These are phyloP conservation scores for Calonectria pseudoturangicola DNA, from an alignment of 2,329 filamentous ascomycete species.

Conservation along the genomic window DNA sequence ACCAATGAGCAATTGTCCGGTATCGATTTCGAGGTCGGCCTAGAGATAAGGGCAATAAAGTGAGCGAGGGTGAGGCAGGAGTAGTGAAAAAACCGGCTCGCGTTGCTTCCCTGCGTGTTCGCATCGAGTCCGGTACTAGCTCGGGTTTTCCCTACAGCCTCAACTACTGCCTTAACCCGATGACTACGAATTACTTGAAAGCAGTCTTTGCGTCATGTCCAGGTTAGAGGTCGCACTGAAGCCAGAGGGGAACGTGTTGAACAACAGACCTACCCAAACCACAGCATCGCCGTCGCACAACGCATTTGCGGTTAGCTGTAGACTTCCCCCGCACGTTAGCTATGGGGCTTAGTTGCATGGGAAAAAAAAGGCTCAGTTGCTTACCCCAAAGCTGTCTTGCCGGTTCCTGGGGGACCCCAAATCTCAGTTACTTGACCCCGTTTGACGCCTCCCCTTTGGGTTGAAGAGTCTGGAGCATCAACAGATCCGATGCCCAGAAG, in stretches of 20 bases:
- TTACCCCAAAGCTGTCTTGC: slow-evolving; percentile 90
- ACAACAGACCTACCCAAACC: slow-evolving; percentile 86
- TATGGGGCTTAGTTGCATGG: neutral
- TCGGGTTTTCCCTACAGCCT: slow-evolving; percentile 42
- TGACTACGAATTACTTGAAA: slow-evolving; percentile 63
- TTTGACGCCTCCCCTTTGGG: slow-evolving; percentile 74
- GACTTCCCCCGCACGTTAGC: slow-evolving; percentile 66
- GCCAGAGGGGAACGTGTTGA: slow-evolving; percentile 33
- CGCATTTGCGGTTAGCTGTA: slow-evolving; percentile 81
- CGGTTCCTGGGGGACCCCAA: slow-evolving; percentile 89
- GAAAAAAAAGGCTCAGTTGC: slow-evolving; percentile 52
- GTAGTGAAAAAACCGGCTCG: slow-evolving; percentile 67
- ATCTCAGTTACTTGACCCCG: slow-evolving; percentile 89
- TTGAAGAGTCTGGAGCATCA: slow-evolving; percentile 41
- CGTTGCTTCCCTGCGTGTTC: slow-evolving; percentile 47
- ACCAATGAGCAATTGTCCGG: slow-evolving; percentile 79
- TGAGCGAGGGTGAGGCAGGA: slow-evolving; percentile 79
- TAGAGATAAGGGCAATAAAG: slow-evolving; percentile 83
- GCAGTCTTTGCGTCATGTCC: slow-evolving; percentile 62
- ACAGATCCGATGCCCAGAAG: slow-evolving; percentile 56
- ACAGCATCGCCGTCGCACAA: slow-evolving; percentile 77
- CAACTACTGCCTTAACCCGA: slow-evolving; percentile 55
- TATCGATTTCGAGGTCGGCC: slow-evolving; percentile 78
- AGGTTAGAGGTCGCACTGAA: slow-evolving; percentile 34
- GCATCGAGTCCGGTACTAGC: slow-evolving; percentile 28